phyloP scores from a whole-genome alignment of 2,329 filamentous ascomycete species.

The Aspergillus floridensis region DNA sequence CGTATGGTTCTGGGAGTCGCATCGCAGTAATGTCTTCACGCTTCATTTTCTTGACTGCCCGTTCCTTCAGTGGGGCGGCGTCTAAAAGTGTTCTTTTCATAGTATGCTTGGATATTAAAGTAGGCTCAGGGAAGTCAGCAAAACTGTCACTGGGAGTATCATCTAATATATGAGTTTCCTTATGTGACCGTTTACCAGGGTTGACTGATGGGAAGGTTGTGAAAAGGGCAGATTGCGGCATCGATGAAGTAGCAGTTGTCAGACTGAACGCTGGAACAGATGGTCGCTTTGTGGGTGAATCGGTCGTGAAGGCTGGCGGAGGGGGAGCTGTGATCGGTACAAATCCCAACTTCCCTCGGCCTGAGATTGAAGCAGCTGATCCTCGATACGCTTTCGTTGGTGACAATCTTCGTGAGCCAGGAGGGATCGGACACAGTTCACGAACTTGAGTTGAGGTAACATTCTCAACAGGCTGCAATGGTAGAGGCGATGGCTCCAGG shows the following conservation, averaged over 20 bases:
- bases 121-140: slow-evolving; percentile 48
- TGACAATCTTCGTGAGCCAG: slow-evolving; percentile 56
- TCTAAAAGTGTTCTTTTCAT: slow-evolving; percentile 67
- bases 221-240: slow-evolving; percentile 49
- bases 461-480: slow-evolving; percentile 44
- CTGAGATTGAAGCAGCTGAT: slow-evolving; percentile 55
- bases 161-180: slow-evolving; percentile 46
- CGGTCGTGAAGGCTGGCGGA: slow-evolving; percentile 45
- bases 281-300: slow-evolving; percentile 49
- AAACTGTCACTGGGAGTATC: slow-evolving; percentile 45
- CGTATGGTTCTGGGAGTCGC: slow-evolving; percentile 66
- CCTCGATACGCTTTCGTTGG: slow-evolving; percentile 64
- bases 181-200: slow-evolving; percentile 42
- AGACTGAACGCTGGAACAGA: slow-evolving; percentile 32
- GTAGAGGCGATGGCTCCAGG: slow-evolving; percentile 55
- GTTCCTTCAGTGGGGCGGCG: slow-evolving; percentile 69
- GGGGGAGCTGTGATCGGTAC: slow-evolving; percentile 58
- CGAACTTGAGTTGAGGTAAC: slow-evolving; percentile 57
- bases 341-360: slow-evolving; percentile 59
- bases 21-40: slow-evolving; percentile 52
- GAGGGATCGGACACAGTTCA: slow-evolving; percentile 61
- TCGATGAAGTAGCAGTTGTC: slow-evolving; percentile 20
- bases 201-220: slow-evolving; percentile 49
- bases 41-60: slow-evolving; percentile 67
- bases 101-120: slow-evolving; percentile 44